A percentile compares a stretch with the other conserved stretches of the same genome.
Evolutionary conservation across 2,329 filamentous ascomycete genomes (phyloP).

Genomic region (Exophiala phaeomuriformis): DNA sequence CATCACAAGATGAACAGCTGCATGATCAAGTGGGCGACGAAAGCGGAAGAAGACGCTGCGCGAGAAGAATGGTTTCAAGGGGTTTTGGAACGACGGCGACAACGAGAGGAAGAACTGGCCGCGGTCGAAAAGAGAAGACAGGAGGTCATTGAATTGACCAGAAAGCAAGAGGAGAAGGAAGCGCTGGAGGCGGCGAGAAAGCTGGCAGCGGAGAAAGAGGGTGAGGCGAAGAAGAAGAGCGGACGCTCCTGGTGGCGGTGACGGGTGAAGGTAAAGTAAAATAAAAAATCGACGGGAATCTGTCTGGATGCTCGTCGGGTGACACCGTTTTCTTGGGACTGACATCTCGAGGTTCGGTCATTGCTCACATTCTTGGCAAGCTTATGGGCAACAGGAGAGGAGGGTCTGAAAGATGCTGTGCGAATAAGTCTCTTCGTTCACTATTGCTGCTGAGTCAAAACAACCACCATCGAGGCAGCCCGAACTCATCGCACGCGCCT

Average conservation of each 20-base stretch:
- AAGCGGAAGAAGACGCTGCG: slow-evolving; percentile 76
- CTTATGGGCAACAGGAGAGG: no score
- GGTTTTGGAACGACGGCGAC: slow-evolving; percentile 61
- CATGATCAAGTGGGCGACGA: slow-evolving; percentile 88
- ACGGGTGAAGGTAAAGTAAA: not conserved
- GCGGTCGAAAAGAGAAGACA: slow-evolving; percentile 35
- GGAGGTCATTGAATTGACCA: slow-evolving; percentile 34
- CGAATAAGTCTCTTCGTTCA: no score
- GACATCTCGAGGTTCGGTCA: no score
- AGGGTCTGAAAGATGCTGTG: no score
- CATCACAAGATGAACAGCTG: slow-evolving; percentile 86
- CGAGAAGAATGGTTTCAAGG: slow-evolving; percentile 87
- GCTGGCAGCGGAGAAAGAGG: slow-evolving; percentile 8
- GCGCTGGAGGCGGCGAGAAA: slow-evolving; percentile 15
- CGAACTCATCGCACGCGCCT: no score
- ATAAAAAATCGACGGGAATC: not conserved
- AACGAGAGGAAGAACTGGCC: slow-evolving; percentile 54
- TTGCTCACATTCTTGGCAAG: no score
- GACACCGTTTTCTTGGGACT: no score
- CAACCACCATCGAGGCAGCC: no score
- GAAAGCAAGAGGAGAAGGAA: slow-evolving; percentile 24
- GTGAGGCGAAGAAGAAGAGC: slow-evolving; percentile 7
- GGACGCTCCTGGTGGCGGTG: slow-evolving; percentile 15
- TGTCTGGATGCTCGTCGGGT: not conserved
- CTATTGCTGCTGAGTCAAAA: no score